Evolutionary conservation across 805 yeast species (phyloP).

Genomic region (Limtongozyma cylindracea): DNA sequence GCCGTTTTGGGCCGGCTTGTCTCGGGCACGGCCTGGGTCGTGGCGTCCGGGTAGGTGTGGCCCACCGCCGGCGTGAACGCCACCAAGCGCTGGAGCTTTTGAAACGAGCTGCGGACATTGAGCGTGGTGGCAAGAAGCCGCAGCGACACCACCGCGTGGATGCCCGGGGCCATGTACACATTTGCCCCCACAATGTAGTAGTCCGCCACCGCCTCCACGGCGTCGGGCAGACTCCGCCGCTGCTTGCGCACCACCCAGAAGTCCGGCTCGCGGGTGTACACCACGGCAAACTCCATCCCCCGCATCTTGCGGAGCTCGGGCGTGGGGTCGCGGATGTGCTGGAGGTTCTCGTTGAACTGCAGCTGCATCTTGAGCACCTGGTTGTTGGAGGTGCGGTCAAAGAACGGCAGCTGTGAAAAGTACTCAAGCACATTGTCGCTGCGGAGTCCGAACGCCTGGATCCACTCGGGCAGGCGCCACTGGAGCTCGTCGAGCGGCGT

Average conservation of each 20-base stretch:
- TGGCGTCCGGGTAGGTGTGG: conserved; percentile 7
- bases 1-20: conserved; percentile 2
- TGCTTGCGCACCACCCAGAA: conserved; percentile 84
- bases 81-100: conserved; percentile 9
- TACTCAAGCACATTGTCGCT: conserved; percentile 85
- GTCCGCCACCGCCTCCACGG: conserved; percentile 33
- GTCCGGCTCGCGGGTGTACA: conserved; percentile 63
- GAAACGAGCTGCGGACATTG: conserved; percentile 10
- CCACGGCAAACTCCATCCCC: conserved; percentile 69
- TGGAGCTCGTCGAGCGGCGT: conserved; percentile 55
- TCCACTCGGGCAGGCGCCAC: conserved; percentile 97
- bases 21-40: conserved; percentile 2
- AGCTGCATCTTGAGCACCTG: conserved; percentile 90
- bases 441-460: conserved; percentile 64
- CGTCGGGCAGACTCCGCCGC: conserved; percentile 25
- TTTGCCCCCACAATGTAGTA: conserved; percentile 83
- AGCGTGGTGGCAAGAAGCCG: conserved; percentile 15
- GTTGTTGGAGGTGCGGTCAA: conserved; percentile 80
- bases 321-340: too few species aligned
- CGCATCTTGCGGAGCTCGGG: conserved; percentile 55
- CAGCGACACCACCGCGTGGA: conserved; percentile 47
- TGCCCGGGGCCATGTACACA: conserved; percentile 71
- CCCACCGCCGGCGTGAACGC: conserved; percentile 10
- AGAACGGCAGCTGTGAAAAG: conserved; percentile 85
- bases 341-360: conserved; percentile 40